A percentile compares a stretch with the other conserved stretches of the same genome.
These are phyloP conservation scores for Wickerhamomyces xylosicus DNA, from an alignment of 805 yeast genomes.

Conservation along the genomic window DNA sequence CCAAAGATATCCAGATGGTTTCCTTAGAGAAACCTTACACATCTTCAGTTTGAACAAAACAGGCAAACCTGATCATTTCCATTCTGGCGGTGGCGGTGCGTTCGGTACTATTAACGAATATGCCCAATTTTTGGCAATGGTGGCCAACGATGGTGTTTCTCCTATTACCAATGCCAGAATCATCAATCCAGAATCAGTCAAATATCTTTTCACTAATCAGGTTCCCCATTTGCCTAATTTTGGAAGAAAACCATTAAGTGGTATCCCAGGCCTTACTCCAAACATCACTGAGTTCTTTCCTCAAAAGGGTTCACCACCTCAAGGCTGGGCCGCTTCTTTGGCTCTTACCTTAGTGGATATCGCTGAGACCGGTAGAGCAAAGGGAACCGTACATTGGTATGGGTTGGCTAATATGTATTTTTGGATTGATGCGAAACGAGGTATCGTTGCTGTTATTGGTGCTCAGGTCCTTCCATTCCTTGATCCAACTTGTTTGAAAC, in stretches of 20 bases:
- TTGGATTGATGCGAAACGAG: conserved; percentile 30
- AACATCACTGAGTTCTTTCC: conserved; percentile 14
- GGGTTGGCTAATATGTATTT: conserved; percentile 30
- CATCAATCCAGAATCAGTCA: background rate
- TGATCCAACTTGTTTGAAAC: conserved; percentile 11
- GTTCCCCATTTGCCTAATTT: background rate
- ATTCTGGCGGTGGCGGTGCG: conserved; percentile 31
- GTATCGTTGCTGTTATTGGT: conserved; percentile 28
- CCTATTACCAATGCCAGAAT: conserved; percentile 4
- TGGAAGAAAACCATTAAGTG: background rate
- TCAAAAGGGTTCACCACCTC: conserved; percentile 14
- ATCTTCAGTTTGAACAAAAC: background rate
- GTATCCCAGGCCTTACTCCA: conserved; percentile 8
- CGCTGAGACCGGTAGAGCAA: conserved; percentile 25
- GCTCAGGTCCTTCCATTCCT: conserved; percentile 28
- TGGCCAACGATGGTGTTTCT: conserved; percentile 27
- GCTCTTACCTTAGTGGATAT: conserved; percentile 11
- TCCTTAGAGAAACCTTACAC: conserved; percentile 5
- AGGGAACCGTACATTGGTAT: conserved; percentile 27
- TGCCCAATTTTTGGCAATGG: conserved; percentile 23
- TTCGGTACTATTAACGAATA: conserved; percentile 26
- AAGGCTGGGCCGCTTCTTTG: conserved; percentile 24
- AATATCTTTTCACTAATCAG: background rate
- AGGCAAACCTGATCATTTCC: conserved; percentile 2
- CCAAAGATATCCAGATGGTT: conserved; percentile 8